A percentile compares a stretch with the other conserved stretches of the same genome.
Evolutionary conservation across 805 yeast genomes (phyloP).

Genomic region (Saturnispora silvae): DNA sequence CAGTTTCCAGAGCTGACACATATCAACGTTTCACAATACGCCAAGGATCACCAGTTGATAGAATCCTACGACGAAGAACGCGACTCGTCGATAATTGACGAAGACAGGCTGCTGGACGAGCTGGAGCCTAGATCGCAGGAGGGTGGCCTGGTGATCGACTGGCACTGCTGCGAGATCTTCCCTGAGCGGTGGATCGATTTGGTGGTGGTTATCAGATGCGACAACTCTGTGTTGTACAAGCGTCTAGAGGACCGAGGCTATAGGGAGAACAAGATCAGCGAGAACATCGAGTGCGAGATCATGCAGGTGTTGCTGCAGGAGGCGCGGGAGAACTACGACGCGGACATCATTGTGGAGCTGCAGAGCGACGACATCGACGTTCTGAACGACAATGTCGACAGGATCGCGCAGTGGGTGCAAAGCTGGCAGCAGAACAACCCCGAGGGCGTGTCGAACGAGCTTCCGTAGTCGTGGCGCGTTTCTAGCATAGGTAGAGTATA

Average conservation of each 20-base stretch:
- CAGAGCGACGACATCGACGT: constrained; percentile 63
- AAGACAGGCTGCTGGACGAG: constrained; percentile 74
- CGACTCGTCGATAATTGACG: constrained; percentile 84
- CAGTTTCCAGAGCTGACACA: constrained; percentile 41
- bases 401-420: constrained; percentile 65
- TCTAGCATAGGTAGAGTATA: too few relatives aligned
- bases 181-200: constrained; percentile 89
- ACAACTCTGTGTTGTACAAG: constrained; percentile 61
- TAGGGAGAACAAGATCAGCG: constrained; percentile 71
- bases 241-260: constrained; percentile 71
- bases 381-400: constrained; percentile 70
- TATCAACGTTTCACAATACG: constrained; percentile 69
- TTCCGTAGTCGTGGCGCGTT: constrained; percentile 16
- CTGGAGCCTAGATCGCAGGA: constrained; percentile 65
- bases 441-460: constrained; percentile 46
- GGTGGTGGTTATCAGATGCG: constrained; percentile 79
- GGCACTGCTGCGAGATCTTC: constrained; percentile 96
- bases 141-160: constrained; percentile 89
- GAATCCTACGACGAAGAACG: constrained; percentile 81
- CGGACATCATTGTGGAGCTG: constrained; percentile 74
- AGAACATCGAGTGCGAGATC: constrained; percentile 91
- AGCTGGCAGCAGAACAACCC: constrained; percentile 62
- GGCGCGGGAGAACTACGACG: constrained; percentile 72
- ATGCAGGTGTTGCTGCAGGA: constrained; percentile 87
- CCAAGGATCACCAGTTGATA: constrained; percentile 63